Base-by-base conservation (phyloP, 2,329 filamentous ascomycete genomes). In the Aspergillus sp. region DNA sequence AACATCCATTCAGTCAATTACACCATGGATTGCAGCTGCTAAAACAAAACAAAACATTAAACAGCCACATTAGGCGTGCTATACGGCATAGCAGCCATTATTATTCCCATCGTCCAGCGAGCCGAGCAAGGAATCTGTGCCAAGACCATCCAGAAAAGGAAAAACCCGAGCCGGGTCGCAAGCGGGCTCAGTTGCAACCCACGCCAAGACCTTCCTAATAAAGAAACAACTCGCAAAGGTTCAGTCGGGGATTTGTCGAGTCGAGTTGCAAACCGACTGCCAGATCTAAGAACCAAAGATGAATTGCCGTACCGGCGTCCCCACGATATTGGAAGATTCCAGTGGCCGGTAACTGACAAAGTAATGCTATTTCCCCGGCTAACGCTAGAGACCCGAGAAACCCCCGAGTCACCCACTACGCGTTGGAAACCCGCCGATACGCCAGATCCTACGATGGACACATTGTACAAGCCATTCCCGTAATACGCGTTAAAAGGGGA, bases 1-100 rank as follows among this genome's bases (percentile, higher is more conserved):
- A 36, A n/a, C 1, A n/a, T n/a, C 13, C 2, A 1, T 11, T 7
- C 13, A 6, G 9, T 36, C 2, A n/a, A 6, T 5, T n/a, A 0
- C 1, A 36, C 15, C 0, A 36, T n/a, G 6, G 4, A 15, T 1
- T 36, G n/a, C 9, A 36, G 1, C 6, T 36, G 0, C 1, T 6
- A 36, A 6, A n/a, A 1, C 0, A 5, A 7, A 13, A 36, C 1
- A 36, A 36, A 36, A 2, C 1, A 15, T 36, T 5, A 36, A 34
- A 36, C 7, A 36, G 4, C 1, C 13, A 36, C 1, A 11, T 1
- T 36, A 36, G 34, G 6, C 13, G 12, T 4, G 34, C 15, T 36
- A 36, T 36, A n/a, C 34, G 3, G 34, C 34, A 6, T 36, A 36
- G 6, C 15, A n/a, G 13, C 34, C 15, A n/a, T 36, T n/a, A n/a